Percentiles rank a stretch among this genome's conserved stretches.
These are phyloP conservation scores for Cicer pinnatifidum DNA, from an alignment of 306 rosid species.

Conservation along the genomic window DNA sequence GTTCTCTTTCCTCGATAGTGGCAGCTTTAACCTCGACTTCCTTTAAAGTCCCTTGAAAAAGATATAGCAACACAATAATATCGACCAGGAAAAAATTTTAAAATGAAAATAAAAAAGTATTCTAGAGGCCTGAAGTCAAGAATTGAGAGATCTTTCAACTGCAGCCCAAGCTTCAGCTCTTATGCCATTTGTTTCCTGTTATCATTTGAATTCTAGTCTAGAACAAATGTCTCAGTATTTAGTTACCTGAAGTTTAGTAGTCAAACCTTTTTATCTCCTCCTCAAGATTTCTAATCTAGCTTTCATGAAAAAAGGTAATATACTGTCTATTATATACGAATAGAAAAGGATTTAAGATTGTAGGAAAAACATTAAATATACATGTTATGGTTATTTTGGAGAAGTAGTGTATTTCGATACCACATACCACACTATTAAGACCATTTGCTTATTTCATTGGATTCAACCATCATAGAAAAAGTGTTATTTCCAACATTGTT, in stretches of 20 bases:
- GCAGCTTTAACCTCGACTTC: slow-evolving; percentile 97
- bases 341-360: slow-evolving; percentile 38
- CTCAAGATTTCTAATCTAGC: slow-evolving; percentile 97
- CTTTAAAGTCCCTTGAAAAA: slow-evolving; percentile 59
- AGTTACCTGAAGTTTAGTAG: slow-evolving; percentile 90
- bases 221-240: slow-evolving; percentile 39
- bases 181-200: slow-evolving; percentile 89
- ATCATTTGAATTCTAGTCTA: slow-evolving; percentile 47
- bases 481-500: too few relatives aligned
- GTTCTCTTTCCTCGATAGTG: slow-evolving; percentile 93
- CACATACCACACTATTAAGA: too few relatives aligned
- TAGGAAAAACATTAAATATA: too few relatives aligned
- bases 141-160: slow-evolving; percentile 90
- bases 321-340: slow-evolving; percentile 31
- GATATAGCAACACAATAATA: slow-evolving; percentile 35
- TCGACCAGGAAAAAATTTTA: slow-evolving; percentile 11
- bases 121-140: slow-evolving; percentile 84
- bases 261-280: slow-evolving; percentile 98
- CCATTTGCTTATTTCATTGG: too few relatives aligned
- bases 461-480: too few relatives aligned
- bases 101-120: slow-evolving; percentile 39
- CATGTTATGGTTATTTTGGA: too few relatives aligned
- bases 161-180: slow-evolving; percentile 97
- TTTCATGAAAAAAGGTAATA: slow-evolving; percentile 58
- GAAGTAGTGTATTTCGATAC: too few relatives aligned